A percentile compares a stretch with the other conserved stretches of the same genome.
These are phyloP conservation scores for Cordyceps javanica DNA, from an alignment of 2,329 filamentous ascomycete species.

Conservation along the genomic window DNA sequence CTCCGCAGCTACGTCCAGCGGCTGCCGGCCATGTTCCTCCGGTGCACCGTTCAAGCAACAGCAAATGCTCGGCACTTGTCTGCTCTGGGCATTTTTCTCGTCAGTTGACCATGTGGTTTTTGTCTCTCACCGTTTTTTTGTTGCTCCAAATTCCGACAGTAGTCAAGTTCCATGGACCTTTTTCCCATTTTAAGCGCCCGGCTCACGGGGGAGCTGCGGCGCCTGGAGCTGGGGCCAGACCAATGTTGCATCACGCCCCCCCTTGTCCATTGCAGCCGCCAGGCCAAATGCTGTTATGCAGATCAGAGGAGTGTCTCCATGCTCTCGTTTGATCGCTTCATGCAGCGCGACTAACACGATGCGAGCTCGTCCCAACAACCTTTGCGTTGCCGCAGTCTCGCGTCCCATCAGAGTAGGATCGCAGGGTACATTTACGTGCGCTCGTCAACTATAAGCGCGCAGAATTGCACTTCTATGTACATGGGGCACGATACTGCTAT, in stretches of 20 bases:
- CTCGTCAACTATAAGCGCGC: constrained; percentile 6
- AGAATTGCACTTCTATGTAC: neutral
- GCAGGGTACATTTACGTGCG: neutral
- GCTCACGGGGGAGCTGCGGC: neutral
- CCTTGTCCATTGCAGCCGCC: constrained; percentile 1
- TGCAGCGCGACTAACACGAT: neutral
- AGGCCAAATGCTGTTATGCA: neutral
- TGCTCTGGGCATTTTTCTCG: neutral
- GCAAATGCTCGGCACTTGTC: neutral
- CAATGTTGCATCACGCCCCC: constrained; percentile 10
- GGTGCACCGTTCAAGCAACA: neutral
- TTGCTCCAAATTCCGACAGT: neutral
- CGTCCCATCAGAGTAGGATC: neutral
- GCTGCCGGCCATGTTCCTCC: too few relatives aligned
- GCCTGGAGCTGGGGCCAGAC: neutral
- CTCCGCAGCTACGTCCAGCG: too few relatives aligned
- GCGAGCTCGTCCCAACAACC: neutral
- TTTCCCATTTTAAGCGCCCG: constrained; percentile 6
- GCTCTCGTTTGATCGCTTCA: neutral
- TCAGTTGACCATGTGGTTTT: neutral
- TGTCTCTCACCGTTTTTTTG: neutral
- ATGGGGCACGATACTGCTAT: neutral
- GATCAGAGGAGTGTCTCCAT: neutral
- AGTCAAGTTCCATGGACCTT: neutral
- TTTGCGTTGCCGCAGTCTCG: neutral